A percentile compares a stretch with the other conserved stretches of the same genome.
These are phyloP conservation scores for Raddia guianensis DNA, from an alignment of 176 grass and related monocot species.

Conservation along the genomic window DNA sequence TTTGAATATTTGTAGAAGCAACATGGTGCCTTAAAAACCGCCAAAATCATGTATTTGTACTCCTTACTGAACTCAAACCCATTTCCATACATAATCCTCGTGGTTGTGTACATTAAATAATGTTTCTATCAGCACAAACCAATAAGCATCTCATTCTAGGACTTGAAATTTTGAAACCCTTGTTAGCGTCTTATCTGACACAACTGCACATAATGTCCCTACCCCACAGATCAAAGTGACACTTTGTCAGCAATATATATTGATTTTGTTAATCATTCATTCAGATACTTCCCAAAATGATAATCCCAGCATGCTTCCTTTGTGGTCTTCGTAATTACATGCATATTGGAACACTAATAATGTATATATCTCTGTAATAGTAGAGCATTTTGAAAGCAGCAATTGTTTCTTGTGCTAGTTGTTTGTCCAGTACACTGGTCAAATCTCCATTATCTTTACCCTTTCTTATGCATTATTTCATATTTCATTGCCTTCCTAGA, in stretches of 20 bases:
- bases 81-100: too few relatives aligned
- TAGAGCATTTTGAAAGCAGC: background rate
- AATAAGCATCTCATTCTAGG: too few relatives aligned
- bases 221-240: background rate
- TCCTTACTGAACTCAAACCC: too few relatives aligned
- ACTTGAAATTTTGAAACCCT: too few relatives aligned
- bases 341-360: background rate
- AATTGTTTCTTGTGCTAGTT: background rate
- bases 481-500: background rate
- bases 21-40: background rate
- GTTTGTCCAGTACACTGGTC: background rate
- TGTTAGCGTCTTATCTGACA: too few relatives aligned
- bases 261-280: slow-evolving; percentile 5
- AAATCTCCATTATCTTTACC: background rate
- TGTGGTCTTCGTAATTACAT: background rate
- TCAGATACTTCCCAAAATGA: background rate
- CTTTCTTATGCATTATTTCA: background rate
- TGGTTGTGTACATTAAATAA: too few relatives aligned
- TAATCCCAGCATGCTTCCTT: background rate
- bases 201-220: too few relatives aligned
- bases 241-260: background rate
- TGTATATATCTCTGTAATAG: background rate
- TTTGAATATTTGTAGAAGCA: background rate
- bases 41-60: background rate
- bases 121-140: too few relatives aligned